These are phyloP conservation scores for Prunus persica DNA, from an alignment of 306 rosid genomes.

Conservation along the genomic window DNA sequence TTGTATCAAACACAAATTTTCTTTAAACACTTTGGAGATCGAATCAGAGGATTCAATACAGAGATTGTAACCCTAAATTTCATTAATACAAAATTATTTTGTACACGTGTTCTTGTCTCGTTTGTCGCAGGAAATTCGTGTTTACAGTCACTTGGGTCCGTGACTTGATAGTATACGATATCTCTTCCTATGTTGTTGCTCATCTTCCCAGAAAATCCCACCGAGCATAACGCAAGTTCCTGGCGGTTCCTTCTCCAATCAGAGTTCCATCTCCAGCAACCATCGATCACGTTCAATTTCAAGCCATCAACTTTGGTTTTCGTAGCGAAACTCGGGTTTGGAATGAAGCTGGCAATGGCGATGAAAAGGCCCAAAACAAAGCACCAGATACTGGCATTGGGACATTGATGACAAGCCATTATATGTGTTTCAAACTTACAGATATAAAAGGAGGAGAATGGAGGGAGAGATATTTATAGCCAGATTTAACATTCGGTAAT, in stretches of 20 bases:
- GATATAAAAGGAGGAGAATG: not conserved
- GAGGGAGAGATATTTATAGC: not conserved
- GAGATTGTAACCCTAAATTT: too few relatives aligned
- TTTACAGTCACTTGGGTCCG: slow-evolving; percentile 32
- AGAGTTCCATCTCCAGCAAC: slow-evolving; percentile 42
- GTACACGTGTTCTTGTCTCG: too few relatives aligned
- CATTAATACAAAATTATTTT: too few relatives aligned
- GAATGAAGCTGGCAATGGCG: not conserved
- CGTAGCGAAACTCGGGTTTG: not conserved
- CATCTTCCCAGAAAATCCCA: slow-evolving; percentile 44
- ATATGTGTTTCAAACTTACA: not conserved
- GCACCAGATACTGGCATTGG: not conserved
- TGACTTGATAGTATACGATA: slow-evolving; percentile 19
- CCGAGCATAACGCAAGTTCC: slow-evolving; percentile 30
- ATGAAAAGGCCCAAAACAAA: slow-evolving; percentile 10
- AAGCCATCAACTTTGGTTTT: not conserved
- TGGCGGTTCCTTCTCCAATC: slow-evolving; percentile 31
- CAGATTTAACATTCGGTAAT: not conserved
- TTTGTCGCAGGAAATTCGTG: too few relatives aligned
- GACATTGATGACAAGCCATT: not conserved
- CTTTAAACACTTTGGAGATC: too few relatives aligned
- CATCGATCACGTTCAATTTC: slow-evolving; percentile 26
- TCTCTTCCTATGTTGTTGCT: slow-evolving; percentile 24
- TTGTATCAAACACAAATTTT: too few relatives aligned
- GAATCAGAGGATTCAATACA: too few relatives aligned